Base-by-base conservation (phyloP, 2,329 filamentous ascomycete genomes). In the Talaromyces pinophilus region DNA sequence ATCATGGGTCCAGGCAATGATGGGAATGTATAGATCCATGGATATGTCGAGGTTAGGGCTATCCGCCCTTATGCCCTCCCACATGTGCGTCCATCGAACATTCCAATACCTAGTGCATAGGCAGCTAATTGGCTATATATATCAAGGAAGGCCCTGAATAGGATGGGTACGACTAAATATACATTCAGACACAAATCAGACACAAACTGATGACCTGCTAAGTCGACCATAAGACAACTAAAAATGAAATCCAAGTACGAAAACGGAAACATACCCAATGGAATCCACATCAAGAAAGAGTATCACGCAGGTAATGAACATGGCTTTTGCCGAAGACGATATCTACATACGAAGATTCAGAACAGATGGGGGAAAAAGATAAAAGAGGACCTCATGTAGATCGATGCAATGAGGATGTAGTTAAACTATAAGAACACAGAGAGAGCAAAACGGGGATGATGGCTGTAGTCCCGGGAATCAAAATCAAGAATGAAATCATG, bases 391-490 rank as follows among this genome's bases (percentile, higher is more conserved):
- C 33, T 22, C 33, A 10, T 4, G n/a, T 15, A 8, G n/a, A 22
- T 40, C 5, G 33, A 57, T 25, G 54, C 33, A 40, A 57, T 57
- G 33, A 38, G 33, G 40, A 38, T 17, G 11, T 17, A 17, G 30
- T 40, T 25, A 22, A 22, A 15, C 19, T 57, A 57, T 15, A 15
- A 19, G 6, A 22, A 40, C n/a, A 38, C n/a, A 25, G 30, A 40
- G n/a, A 8, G 54, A 11, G n/a, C n/a, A 57, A 38, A 40, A 25
- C 10, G 33, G 30, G 52, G 52, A 57, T 57, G 30, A 5, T 15
- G n/a, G n/a, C 11, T 57, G 30, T 40, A 38, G 54, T 57, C 54
- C 54, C 13, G 54, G 30, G 30, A 57, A 57, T 57, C 52, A 38
- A 22, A 22, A 35, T 57, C 30, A 22, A 38, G 5, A 35, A 22